Base-by-base conservation (phyloP, 2,329 filamentous ascomycete genomes). In the Aaosphaeria pasadenensis region DNA sequence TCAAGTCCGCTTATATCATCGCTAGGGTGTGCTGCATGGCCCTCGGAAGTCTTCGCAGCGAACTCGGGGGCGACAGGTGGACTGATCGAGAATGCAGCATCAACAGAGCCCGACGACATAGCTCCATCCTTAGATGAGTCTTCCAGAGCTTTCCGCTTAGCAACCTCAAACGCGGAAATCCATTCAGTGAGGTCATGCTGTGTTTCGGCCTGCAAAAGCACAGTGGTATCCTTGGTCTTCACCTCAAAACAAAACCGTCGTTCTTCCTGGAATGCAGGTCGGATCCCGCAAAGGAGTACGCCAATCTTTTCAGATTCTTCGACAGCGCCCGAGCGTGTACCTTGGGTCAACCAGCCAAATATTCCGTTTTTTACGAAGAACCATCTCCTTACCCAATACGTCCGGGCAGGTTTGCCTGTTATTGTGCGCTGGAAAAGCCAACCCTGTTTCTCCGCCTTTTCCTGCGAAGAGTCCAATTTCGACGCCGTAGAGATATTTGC, bases 161-260 rank as follows among this genome's bases (percentile, higher is more conserved):
- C 91, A 11, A 91, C 83, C 58, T 99, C 92, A 59, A 99, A 96
- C 0, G 92, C 86, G 55, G 89, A 84, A 47, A 99, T 84, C 94
- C 94, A 99, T 60, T 95, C 89, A 49, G 88, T 91, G n/a, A 99
- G 80, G 65, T 97, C 89, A 43, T 76, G 77, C 67, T 99, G 94
- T 0, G 90, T 96, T 67, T 99, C 94, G 4, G 92, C 89, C 72
- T 99, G 94, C 3, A 99, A 77, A 50, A 96, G 76, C 54, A 96
- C 85, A 43, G 86, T 94, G 53, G 88, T 88, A 62, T 89, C 95
- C 71, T 96, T 99, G 2, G 94, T 99, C 77, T 97, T 99, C 62
- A 99, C 88, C 71, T 99, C 94, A 62, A 99, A 96, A 67, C 94
- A 97, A 71, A 97, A 99, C 11, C 94, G 83, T 36, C 94, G 84